phyloP scores from a whole-genome alignment of 352 stramenopile species.

The Phytopythium boreale region DNA sequence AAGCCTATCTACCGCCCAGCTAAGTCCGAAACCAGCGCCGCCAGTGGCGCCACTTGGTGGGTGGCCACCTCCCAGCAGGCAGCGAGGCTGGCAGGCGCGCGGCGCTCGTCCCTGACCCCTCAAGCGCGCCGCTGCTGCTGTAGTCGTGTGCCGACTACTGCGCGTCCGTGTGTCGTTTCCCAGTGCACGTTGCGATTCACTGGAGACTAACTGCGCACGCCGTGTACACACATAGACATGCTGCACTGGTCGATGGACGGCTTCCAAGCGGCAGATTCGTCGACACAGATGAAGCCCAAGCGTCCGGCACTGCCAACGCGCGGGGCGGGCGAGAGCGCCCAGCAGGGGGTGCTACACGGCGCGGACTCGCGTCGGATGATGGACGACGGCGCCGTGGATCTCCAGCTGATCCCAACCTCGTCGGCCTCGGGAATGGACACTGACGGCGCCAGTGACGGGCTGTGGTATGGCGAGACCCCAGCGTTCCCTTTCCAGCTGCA shows the following conservation, averaged over 20 bases:
- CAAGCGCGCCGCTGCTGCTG: neutral
- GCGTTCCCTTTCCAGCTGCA: conserved; percentile 30
- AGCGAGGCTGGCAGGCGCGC: neutral
- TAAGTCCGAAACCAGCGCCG: neutral
- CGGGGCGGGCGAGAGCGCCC: conserved; percentile 21
- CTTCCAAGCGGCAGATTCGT: neutral
- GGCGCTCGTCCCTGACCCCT: neutral
- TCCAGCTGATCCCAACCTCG: neutral
- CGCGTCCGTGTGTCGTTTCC: neutral
- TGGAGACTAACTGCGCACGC: too few relatives aligned
- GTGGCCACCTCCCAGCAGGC: neutral
- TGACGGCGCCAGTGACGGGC: conserved; percentile 8
- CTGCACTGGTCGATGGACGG: conserved; percentile 6
- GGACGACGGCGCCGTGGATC: neutral
- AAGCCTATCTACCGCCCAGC: neutral
- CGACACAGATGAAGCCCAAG: conserved; percentile 8
- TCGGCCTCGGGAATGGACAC: neutral
- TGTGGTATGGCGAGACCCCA: conserved; percentile 21
- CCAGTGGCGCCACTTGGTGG: neutral
- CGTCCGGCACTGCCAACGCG: neutral
- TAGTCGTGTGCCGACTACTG: neutral
- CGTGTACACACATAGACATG: neutral
- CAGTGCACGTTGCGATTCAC: neutral
- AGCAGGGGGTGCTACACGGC: conserved; percentile 14
- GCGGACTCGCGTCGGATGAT: conserved; percentile 8